phyloP scores from a whole-genome alignment of 2,329 filamentous ascomycete genomes.

The Colletotrichum destructivum region DNA sequence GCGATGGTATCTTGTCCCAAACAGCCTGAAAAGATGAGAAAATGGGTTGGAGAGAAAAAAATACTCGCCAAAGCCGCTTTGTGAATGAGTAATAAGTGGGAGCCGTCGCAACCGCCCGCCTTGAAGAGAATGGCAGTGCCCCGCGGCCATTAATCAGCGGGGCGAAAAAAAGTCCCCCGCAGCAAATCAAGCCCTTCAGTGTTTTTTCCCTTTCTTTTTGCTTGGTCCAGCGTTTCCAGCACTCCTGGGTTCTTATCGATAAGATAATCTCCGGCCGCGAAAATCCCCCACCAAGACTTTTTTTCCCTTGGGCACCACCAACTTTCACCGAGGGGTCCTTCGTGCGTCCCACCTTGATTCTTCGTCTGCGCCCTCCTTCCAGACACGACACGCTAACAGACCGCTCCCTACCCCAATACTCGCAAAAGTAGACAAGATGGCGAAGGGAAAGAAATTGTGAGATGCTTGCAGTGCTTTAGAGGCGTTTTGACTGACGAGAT shows the following conservation, averaged over 20 bases:
- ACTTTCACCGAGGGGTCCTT: conserved; percentile 17
- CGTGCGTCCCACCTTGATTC: conserved; percentile 24
- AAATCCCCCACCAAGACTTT: conserved; percentile 35
- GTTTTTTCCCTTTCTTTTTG: conserved; percentile 3
- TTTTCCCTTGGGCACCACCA: conserved; percentile 26
- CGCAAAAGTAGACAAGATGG: conserved; percentile 66
- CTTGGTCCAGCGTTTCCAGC: neutral
- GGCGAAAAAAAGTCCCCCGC: conserved; percentile 43
- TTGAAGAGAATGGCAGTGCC: conserved; percentile 44
- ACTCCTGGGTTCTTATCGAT: conserved; percentile 38
- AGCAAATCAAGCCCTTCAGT: conserved; percentile 34
- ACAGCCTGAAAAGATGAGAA: conserved; percentile 9
- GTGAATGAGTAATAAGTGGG: conserved; percentile 42
- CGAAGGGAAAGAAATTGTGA: conserved; percentile 80
- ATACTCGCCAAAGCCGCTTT: conserved; percentile 29
- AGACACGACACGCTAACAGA: neutral
- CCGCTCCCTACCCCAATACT: neutral
- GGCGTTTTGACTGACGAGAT: conserved; percentile 43
- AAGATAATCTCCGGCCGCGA: conserved; percentile 32
- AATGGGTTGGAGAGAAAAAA: conserved; percentile 23
- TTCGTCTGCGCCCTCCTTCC: neutral
- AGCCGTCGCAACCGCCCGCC: conserved; percentile 33
- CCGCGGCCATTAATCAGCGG: conserved; percentile 46
- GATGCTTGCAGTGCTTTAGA: conserved; percentile 34
- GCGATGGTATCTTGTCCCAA: conserved; percentile 20